These are phyloP conservation scores for Fusarium ambrosium DNA, from an alignment of 2,329 filamentous ascomycete genomes.

Conservation along the genomic window DNA sequence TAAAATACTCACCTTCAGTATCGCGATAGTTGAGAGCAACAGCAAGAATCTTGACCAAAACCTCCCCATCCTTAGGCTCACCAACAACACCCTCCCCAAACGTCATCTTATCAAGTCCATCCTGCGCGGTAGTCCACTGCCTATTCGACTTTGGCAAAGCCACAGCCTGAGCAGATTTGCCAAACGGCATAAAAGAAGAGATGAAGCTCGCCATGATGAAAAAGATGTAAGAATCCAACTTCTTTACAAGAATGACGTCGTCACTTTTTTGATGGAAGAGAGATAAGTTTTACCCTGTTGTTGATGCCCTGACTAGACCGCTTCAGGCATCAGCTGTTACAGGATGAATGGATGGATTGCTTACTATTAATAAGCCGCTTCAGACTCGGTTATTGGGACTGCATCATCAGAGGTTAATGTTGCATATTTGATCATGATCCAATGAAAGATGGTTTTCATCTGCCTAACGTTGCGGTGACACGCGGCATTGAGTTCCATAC, in stretches of 20 bases:
- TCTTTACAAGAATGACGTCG: slow-evolving; percentile 22
- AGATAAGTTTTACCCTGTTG: slow-evolving; percentile 8
- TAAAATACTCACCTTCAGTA: slow-evolving; percentile 57
- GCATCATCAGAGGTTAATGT: neutral
- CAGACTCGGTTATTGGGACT: neutral
- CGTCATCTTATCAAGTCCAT: slow-evolving; percentile 68
- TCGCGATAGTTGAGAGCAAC: slow-evolving; percentile 66
- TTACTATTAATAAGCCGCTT: slow-evolving; percentile 28
- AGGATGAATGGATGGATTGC: neutral
- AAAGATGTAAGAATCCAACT: slow-evolving; percentile 4
- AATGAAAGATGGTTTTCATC: neutral
- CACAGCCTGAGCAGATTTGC: slow-evolving; percentile 27
- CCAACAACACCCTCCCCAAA: slow-evolving; percentile 61
- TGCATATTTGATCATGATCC: neutral
- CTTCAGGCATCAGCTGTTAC: slow-evolving; percentile 24
- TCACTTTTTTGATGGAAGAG: neutral
- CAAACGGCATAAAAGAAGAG: slow-evolving; percentile 39
- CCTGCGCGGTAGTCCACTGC: slow-evolving; percentile 69
- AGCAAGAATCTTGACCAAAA: slow-evolving; percentile 61
- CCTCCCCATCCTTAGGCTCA: slow-evolving; percentile 63
- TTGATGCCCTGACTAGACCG: slow-evolving; percentile 16
- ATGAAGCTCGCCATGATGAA: slow-evolving; percentile 39
- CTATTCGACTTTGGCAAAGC: slow-evolving; percentile 48
- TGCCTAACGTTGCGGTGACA: neutral
- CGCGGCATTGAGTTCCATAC: neutral